phyloP scores from a whole-genome alignment of 2,329 filamentous ascomycete species.

The Aspergillus terreus region DNA sequence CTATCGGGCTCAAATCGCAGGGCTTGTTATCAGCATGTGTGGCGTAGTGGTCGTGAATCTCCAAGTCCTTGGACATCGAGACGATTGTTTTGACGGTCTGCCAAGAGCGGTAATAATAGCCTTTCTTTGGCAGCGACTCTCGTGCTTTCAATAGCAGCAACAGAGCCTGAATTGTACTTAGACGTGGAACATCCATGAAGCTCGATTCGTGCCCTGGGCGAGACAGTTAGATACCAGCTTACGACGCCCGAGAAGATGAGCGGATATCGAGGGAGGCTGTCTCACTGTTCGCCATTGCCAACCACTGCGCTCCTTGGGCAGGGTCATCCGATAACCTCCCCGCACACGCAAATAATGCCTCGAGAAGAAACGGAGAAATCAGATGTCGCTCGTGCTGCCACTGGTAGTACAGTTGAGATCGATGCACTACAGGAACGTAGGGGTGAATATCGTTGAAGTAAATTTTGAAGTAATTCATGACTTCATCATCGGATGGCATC shows the following conservation, averaged over 20 bases:
- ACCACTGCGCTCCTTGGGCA: conserved; percentile 84
- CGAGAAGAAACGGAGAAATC: conserved; percentile 83
- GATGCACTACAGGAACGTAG: conserved; percentile 86
- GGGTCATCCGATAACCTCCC: conserved; percentile 79
- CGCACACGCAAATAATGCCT: conserved; percentile 87
- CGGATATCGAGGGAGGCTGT: conserved; percentile 10
- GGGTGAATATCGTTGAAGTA: conserved; percentile 90
- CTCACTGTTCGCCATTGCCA: conserved; percentile 81
- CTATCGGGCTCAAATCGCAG: conserved; percentile 66
- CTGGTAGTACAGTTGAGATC: conserved; percentile 77
- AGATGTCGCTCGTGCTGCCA: conserved; percentile 80
- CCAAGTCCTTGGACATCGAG: conserved; percentile 88
- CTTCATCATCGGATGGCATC: conserved; percentile 84
- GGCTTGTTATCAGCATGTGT: conserved; percentile 68
- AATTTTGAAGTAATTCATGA: conserved; percentile 79
- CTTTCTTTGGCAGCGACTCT: conserved; percentile 85
- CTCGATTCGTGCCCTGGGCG: conserved; percentile 76
- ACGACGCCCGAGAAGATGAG: background rate
- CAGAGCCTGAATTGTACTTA: conserved; percentile 89
- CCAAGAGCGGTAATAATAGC: conserved; percentile 97
- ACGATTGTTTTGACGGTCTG: conserved; percentile 90
- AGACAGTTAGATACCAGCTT: conserved; percentile 24
- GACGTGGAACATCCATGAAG: conserved; percentile 84
- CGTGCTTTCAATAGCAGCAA: conserved; percentile 85
- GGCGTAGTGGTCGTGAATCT: conserved; percentile 80